phyloP scores from a whole-genome alignment of 2,329 filamentous ascomycete genomes.

The Botrytis fabae region DNA sequence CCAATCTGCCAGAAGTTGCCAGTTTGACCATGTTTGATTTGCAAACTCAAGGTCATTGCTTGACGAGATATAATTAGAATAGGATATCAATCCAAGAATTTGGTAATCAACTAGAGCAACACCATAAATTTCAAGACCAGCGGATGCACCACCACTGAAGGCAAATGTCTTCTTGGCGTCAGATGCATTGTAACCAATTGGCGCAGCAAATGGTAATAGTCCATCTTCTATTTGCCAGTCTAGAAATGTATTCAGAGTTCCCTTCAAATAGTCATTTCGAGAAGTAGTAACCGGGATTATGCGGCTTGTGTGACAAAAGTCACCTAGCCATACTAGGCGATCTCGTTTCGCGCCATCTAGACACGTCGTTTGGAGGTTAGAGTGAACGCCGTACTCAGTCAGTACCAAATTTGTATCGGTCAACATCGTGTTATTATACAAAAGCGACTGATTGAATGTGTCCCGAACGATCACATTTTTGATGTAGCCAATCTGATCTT shows the following conservation, averaged over 20 bases:
- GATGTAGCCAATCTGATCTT: slow-evolving; percentile 44
- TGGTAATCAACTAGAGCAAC: not conserved
- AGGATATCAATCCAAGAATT: slow-evolving; percentile 5
- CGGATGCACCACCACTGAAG: not conserved
- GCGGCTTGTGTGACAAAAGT: slow-evolving; percentile 46
- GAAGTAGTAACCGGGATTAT: slow-evolving; percentile 43
- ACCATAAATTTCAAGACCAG: not conserved
- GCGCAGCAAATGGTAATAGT: not conserved
- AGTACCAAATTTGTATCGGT: slow-evolving; percentile 33
- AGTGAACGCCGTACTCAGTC: slow-evolving; percentile 43
- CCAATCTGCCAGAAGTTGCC: not conserved
- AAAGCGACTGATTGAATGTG: slow-evolving; percentile 36
- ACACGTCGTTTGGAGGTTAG: slow-evolving; percentile 43
- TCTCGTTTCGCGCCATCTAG: slow-evolving; percentile 47
- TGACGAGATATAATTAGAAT: not conserved
- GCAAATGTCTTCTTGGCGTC: not conserved
- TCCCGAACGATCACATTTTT: slow-evolving; percentile 41
- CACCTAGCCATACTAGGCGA: slow-evolving; percentile 46
- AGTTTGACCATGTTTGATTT: not conserved
- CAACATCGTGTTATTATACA: slow-evolving; percentile 42
- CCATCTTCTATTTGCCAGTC: not conserved
- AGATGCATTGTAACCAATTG: not conserved
- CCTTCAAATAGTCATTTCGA: slow-evolving; percentile 24
- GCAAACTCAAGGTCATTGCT: slow-evolving; percentile 1
- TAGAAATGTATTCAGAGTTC: not conserved